Evolutionary conservation across 108 stramenopile species (phyloP).

Genomic region (Epithemia pelagica): DNA sequence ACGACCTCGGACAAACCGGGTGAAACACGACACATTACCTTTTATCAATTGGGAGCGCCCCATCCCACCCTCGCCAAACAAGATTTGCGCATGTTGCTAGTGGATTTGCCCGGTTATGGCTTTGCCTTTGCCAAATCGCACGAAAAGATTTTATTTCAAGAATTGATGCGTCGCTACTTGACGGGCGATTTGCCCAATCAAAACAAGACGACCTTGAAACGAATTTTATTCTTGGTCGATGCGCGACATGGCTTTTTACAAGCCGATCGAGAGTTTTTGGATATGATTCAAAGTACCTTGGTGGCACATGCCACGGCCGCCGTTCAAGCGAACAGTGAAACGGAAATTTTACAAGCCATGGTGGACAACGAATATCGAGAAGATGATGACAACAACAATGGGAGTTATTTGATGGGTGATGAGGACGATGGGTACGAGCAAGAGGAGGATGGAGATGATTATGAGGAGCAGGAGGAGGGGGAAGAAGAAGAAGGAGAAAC

Average conservation of each 20-base stretch:
- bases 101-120: constrained; percentile 81
- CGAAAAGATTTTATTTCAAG: constrained; percentile 40
- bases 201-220: constrained; percentile 47
- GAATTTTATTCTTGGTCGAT: constrained; percentile 69
- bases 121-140: constrained; percentile 68
- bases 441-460: background rate
- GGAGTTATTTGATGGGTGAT: background rate
- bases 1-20: constrained; percentile 54
- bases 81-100: constrained; percentile 30
- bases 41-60: constrained; percentile 60
- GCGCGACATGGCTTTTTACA: constrained; percentile 75
- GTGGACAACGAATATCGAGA: background rate
- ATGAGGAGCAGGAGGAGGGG: background rate
- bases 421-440: background rate
- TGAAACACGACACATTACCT: constrained; percentile 60
- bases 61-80: background rate
- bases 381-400: background rate
- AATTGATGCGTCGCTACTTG: constrained; percentile 57
- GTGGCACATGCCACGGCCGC: constrained; percentile 2
- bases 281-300: constrained; percentile 24
- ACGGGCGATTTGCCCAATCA: constrained; percentile 22
- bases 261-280: constrained; percentile 65
- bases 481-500: background rate
- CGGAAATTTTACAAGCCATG: background rate
- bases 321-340: background rate